Evolutionary conservation across 2,329 filamentous ascomycete genomes (phyloP).

Genomic region (Fusarium verticillioides): DNA sequence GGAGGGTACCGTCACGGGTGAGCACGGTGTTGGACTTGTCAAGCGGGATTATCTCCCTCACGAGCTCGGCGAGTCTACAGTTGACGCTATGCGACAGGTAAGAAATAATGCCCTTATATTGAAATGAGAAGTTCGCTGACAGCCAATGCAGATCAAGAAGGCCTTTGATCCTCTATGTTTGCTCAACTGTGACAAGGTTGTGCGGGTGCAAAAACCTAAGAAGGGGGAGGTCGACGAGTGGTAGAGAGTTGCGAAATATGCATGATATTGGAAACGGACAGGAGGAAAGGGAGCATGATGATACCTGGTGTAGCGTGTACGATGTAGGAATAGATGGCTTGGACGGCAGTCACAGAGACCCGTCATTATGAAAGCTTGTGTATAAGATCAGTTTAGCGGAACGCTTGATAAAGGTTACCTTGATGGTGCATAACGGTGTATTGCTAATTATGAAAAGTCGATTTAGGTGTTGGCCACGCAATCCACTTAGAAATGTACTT

Average conservation of each 20-base stretch:
- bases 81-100: slow-evolving; percentile 86
- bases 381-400: slow-evolving; percentile 7
- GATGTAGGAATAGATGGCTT: slow-evolving; percentile 31
- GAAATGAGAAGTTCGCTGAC: background rate
- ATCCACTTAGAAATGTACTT: background rate
- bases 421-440: background rate
- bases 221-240: slow-evolving; percentile 58
- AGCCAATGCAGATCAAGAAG: slow-evolving; percentile 72
- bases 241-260: slow-evolving; percentile 44
- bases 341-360: background rate
- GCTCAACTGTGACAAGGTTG: slow-evolving; percentile 76
- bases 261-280: background rate
- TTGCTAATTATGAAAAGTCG: background rate
- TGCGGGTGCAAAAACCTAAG: slow-evolving; percentile 65
- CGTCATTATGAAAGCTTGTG: slow-evolving; percentile 11
- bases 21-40: slow-evolving; percentile 85
- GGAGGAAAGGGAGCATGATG: background rate
- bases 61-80: slow-evolving; percentile 78
- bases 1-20: slow-evolving; percentile 88
- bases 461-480: no score
- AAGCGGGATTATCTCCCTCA: slow-evolving; percentile 86
- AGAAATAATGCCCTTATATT: slow-evolving; percentile 31
- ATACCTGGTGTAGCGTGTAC: slow-evolving; percentile 36
- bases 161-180: slow-evolving; percentile 81
- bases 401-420: background rate